Conservation (phyloP, 75 land plant species). For the Picea sitchensis region DNA sequence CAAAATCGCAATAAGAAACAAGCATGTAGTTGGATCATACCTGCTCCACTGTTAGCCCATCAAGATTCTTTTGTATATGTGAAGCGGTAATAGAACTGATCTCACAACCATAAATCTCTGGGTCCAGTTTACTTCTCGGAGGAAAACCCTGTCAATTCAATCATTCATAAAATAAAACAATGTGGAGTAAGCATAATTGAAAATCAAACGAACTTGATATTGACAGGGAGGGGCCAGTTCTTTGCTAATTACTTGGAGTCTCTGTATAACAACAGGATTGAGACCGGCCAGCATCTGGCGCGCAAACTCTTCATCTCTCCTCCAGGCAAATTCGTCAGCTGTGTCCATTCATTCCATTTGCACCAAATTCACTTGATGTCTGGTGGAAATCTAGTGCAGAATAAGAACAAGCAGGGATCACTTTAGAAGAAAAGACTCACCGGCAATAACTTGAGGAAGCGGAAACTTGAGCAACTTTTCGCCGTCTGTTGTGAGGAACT, state of each 20-base stretch:
- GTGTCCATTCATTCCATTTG: background rate
- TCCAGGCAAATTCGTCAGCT: conserved; percentile 74
- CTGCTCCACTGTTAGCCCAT: conserved; percentile 18
- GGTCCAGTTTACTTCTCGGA: too few relatives aligned
- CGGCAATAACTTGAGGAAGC: conserved; percentile 53
- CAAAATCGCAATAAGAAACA: too few relatives aligned
- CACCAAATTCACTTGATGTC: too few relatives aligned
- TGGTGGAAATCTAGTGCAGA: too few relatives aligned
- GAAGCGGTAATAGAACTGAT: conserved; percentile 14
- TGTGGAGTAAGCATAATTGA: too few relatives aligned
- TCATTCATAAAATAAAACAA: too few relatives aligned
- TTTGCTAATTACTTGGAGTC: conserved; percentile 38
- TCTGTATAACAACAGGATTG: conserved; percentile 62
- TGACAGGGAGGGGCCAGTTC: too few relatives aligned
- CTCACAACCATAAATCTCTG: background rate
- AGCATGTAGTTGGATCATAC: background rate
- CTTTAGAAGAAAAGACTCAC: conserved; percentile 16
- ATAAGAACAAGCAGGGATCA: too few relatives aligned
- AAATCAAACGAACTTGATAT: too few relatives aligned
- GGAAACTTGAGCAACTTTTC: conserved; percentile 41
- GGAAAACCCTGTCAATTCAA: too few relatives aligned
- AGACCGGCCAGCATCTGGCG: conserved; percentile 89
- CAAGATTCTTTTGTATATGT: conserved; percentile 14
- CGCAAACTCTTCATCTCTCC: conserved; percentile 76
- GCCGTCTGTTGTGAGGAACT: conserved; percentile 35